Conservation (phyloP, 495 filamentous ascomycete species). For the Penicillium tannophilum region DNA sequence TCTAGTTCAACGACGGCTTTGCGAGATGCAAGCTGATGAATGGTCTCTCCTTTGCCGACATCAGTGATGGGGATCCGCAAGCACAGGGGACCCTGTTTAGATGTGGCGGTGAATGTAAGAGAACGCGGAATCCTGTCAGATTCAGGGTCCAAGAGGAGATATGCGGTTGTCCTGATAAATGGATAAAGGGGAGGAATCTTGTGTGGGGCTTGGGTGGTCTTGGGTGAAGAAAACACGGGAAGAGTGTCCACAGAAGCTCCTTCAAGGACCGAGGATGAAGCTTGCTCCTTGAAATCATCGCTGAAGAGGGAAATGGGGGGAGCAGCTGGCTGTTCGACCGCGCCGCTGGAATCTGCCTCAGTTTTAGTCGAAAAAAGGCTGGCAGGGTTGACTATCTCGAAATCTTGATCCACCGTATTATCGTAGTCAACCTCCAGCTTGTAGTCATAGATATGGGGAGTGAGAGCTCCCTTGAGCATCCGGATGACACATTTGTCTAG, state of each 20-base stretch:
- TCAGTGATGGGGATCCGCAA: constrained; percentile 63
- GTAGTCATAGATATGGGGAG: constrained; percentile 8
- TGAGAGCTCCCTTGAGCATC: constrained; percentile 19
- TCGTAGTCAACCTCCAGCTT: constrained; percentile 11
- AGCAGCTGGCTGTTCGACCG: not conserved
- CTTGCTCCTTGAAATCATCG: not conserved
- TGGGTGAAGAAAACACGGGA: constrained; percentile 6
- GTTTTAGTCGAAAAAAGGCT: not conserved
- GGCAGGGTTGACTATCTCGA: not conserved
- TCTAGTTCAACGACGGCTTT: constrained; percentile 70
- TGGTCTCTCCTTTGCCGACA: constrained; percentile 52
- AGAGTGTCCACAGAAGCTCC: constrained; percentile 5
- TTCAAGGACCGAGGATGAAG: not conserved
- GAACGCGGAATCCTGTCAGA: constrained; percentile 45
- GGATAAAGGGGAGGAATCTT: constrained; percentile 16
- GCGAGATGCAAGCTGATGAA: constrained; percentile 70
- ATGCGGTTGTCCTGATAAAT: constrained; percentile 13
- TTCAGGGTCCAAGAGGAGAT: constrained; percentile 1
- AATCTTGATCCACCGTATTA: not conserved
- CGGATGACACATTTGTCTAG: constrained; percentile 12
- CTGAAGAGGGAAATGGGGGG: not conserved
- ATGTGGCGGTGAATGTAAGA: constrained; percentile 58
- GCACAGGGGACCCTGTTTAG: constrained; percentile 54
- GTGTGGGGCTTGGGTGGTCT: constrained; percentile 7
- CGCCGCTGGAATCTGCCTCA: not conserved